Conservation (phyloP, 1,284 basidiomycete genomes). For the Peniophora sp. region DNA sequence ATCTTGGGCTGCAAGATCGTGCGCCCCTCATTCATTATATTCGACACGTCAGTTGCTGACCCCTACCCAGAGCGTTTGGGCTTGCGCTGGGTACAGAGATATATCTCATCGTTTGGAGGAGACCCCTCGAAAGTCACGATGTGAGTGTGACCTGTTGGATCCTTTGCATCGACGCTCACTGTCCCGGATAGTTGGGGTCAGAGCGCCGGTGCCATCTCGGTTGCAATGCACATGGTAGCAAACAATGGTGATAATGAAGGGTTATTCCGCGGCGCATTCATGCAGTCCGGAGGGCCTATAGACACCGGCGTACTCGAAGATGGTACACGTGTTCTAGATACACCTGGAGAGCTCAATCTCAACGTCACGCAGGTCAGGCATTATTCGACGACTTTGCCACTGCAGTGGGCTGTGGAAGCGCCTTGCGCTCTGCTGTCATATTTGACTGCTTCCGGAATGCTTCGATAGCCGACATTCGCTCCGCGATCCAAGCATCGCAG, state of each 20-base stretch:
- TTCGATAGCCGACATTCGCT: conserved; percentile 19
- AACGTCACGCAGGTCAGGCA: conserved; percentile 12
- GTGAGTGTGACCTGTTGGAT: conserved; percentile 10
- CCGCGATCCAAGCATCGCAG: conserved; percentile 19
- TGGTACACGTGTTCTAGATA: neutral
- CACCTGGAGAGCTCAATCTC: neutral
- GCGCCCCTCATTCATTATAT: conserved; percentile 13
- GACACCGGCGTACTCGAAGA: conserved; percentile 20
- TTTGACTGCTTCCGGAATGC: conserved; percentile 30
- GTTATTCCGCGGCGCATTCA: conserved; percentile 24
- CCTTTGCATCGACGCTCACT: neutral
- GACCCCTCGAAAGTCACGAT: conserved; percentile 23
- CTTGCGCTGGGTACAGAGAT: conserved; percentile 31
- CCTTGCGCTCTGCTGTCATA: conserved; percentile 18
- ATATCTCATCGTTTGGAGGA: conserved; percentile 34
- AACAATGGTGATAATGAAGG: conserved; percentile 21
- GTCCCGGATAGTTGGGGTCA: conserved; percentile 32
- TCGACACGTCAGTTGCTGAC: neutral
- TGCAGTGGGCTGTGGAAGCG: conserved; percentile 19
- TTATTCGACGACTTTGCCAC: conserved; percentile 24
- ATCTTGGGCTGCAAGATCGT: conserved; percentile 48
- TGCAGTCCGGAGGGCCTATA: conserved; percentile 26
- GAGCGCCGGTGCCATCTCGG: conserved; percentile 30
- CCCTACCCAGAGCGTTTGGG: conserved; percentile 26
- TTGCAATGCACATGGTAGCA: conserved; percentile 19